phyloP scores from a whole-genome alignment of 2,329 filamentous ascomycete species.

The Talaromyces funiculosus region DNA sequence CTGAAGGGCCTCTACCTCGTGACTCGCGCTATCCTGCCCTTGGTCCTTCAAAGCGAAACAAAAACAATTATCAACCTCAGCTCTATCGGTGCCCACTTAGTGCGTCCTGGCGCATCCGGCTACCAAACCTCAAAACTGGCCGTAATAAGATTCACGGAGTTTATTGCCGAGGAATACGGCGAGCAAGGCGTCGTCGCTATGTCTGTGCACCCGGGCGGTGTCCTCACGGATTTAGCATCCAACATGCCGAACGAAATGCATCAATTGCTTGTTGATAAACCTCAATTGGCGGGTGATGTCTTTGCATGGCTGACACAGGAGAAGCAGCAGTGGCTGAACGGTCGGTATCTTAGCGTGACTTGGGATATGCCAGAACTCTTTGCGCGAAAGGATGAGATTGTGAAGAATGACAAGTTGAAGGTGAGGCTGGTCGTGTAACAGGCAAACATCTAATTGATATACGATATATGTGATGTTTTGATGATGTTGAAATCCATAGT shows the following conservation, averaged over 20 bases:
- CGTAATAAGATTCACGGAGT: slow-evolving; percentile 42
- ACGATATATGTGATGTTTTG: too few species aligned
- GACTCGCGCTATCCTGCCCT: slow-evolving; percentile 43
- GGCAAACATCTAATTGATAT: too few species aligned
- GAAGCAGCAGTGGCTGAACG: slow-evolving; percentile 22
- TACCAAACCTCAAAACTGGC: slow-evolving; percentile 48
- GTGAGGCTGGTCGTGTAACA: slow-evolving; percentile 23
- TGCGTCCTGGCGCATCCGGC: slow-evolving; percentile 31
- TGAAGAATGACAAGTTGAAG: slow-evolving; percentile 35
- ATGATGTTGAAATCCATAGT: too few species aligned
- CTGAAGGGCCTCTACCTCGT: slow-evolving; percentile 45
- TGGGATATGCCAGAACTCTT: slow-evolving; percentile 21
- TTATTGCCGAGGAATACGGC: slow-evolving; percentile 40
- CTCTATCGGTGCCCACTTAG: slow-evolving; percentile 41
- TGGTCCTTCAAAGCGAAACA: slow-evolving; percentile 26
- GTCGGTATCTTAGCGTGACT: slow-evolving; percentile 18
- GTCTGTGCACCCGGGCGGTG: slow-evolving; percentile 43
- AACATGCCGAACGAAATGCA: slow-evolving; percentile 27
- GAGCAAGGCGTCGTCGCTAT: slow-evolving; percentile 35
- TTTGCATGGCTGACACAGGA: slow-evolving; percentile 21
- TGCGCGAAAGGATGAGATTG: slow-evolving; percentile 20
- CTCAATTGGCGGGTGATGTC: slow-evolving; percentile 22
- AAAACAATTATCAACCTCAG: slow-evolving; percentile 47
- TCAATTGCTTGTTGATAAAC: slow-evolving; percentile 22
- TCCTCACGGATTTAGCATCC: slow-evolving; percentile 40